Base-by-base conservation (phyloP, 805 yeast species). In the Scheffersomyces spartinae region DNA sequence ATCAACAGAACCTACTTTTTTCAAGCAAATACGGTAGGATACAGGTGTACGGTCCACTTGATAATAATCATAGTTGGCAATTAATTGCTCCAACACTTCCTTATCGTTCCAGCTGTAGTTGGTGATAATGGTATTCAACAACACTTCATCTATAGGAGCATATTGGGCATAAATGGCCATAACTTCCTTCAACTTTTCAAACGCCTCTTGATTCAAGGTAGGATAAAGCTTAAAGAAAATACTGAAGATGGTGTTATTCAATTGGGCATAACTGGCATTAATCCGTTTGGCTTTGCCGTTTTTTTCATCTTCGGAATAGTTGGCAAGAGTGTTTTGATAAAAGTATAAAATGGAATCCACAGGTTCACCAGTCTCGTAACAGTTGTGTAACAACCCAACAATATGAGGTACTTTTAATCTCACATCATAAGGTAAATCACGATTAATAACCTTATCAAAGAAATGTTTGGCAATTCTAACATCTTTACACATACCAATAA, bases 401-500 rank as follows among this genome's bases (percentile, higher is more conserved):
- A 81, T 75, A 35, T 73, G 71, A 20, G 85, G 80, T 10, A 79
- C 81, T 47, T 81, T 86, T 38, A 79, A 57, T 21, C 68, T 70
- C 15, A 81, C 73, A 29, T 60, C 55, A 45, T 82, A 82, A 10
- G 93, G 93, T 64, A 79, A 73, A 34, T 72, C 74, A 38, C 64
- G 67, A 33, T 66, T 61, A 26, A 80, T 59, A 3, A 83, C 88
- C 47, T 76, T 79, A 38, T 73, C 74, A 47, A 77, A 81, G 41
- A 82, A 82, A 20, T 72, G 68, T 42, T 70, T 71, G 4, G 94
- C 82, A 23, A 82, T 74, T 21, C 59, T 60, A 28, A 79, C 61
- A 43, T 82, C 85, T 43, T 69, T 71, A 48, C 84, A 77, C 36
- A 70, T 72, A 23, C 93, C 91, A 43, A 82, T 76, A 40, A 82